Conservation (phyloP, 306 rosid species). For the Echinosophora koreensis region DNA sequence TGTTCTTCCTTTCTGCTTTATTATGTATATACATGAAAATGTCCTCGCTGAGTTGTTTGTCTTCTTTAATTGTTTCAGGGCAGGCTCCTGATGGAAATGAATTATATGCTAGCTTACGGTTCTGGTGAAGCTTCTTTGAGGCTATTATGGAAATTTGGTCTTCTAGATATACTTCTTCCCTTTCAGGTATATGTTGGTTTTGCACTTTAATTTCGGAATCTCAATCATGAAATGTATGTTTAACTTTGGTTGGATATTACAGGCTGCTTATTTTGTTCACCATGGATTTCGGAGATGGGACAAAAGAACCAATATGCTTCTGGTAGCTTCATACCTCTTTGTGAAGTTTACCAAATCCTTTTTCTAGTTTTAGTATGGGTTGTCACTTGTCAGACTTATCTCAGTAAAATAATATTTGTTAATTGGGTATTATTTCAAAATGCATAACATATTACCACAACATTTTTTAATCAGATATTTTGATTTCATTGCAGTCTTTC, state of each 20-base stretch:
- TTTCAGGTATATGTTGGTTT: conserved; percentile 59
- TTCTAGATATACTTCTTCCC: conserved; percentile 77
- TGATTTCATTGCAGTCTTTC: conserved; percentile 71
- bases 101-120: conserved; percentile 83
- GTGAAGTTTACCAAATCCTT: conserved; percentile 26
- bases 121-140: conserved; percentile 81
- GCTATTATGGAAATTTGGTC: conserved; percentile 78
- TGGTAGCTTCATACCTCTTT: conserved; percentile 57
- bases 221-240: conserved; percentile 33
- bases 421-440: conserved; percentile 5
- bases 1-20: conserved; percentile 26
- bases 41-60: conserved; percentile 33
- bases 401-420: conserved; percentile 6
- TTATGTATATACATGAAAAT: conserved; percentile 23
- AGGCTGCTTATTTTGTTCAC: conserved; percentile 81
- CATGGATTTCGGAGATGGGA: conserved; percentile 68
- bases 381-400: conserved; percentile 19
- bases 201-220: conserved; percentile 38
- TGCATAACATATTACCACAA: neutral
- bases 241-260: conserved; percentile 45
- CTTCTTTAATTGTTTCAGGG: conserved; percentile 57
- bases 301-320: conserved; percentile 78
- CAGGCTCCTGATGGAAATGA: conserved; percentile 79
- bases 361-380: conserved; percentile 5
- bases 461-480: conserved; percentile 25